Evolutionary conservation across 768 basidiomycete species (phyloP).

Genomic region (Trametes meyenii): DNA sequence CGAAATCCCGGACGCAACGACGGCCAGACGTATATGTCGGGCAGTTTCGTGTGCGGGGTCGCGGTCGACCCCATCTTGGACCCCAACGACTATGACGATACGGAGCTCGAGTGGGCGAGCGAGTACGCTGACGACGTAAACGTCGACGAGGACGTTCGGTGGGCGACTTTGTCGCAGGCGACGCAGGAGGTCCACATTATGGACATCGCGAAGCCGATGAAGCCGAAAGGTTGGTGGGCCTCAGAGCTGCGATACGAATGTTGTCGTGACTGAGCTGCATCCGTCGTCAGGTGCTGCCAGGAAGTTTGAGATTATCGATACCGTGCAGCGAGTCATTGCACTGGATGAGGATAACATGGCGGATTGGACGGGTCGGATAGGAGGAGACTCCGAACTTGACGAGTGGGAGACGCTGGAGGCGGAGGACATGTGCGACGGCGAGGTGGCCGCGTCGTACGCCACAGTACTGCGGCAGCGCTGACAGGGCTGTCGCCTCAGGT

Average conservation of each 20-base stretch:
- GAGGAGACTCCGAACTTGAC: not conserved
- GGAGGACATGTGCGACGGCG: not conserved
- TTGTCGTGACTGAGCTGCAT: not conserved
- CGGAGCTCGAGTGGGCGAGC: not conserved
- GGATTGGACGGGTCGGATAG: not conserved
- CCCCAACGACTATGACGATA: not conserved
- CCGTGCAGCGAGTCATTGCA: conserved; percentile 5
- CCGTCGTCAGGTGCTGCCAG: not conserved
- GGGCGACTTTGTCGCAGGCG: not conserved
- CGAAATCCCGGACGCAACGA: conserved; percentile 6
- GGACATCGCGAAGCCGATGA: conserved; percentile 21
- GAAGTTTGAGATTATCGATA: conserved; percentile 5
- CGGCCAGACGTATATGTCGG: conserved; percentile 7
- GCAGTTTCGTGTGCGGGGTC: not conserved
- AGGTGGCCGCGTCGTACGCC: conserved; percentile 3
- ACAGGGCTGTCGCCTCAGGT: not conserved
- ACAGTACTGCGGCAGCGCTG: not conserved
- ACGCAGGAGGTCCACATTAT: conserved; percentile 12
- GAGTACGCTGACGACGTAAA: not conserved
- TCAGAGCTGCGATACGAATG: not conserved
- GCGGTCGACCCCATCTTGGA: not conserved
- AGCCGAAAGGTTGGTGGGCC: conserved; percentile 6
- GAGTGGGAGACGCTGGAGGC: conserved; percentile 4
- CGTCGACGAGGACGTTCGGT: not conserved
- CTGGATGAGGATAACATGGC: not conserved